A percentile compares a stretch with the other conserved stretches of the same genome.
phyloP scores from a whole-genome alignment of 345 rosid genomes.

The Populus tremula region DNA sequence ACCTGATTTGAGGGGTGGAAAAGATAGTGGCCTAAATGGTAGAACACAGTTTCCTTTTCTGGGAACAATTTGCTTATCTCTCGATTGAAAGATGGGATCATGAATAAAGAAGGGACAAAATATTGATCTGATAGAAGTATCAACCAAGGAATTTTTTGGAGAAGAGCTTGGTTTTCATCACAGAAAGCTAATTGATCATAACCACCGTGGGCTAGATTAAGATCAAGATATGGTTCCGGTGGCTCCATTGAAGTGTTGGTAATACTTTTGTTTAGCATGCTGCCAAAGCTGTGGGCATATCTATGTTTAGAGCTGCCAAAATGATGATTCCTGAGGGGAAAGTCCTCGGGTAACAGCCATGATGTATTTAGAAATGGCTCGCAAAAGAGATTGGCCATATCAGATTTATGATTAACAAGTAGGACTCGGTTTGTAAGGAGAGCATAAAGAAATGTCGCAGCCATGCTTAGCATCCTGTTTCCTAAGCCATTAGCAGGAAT shows the following conservation, averaged over 20 bases:
- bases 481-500: conserved; percentile 23
- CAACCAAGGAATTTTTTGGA: conserved; percentile 20
- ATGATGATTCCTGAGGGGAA: not conserved
- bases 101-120: conserved; percentile 22
- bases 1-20: conserved; percentile 26
- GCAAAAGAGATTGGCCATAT: conserved; percentile 26
- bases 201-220: not conserved
- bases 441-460: conserved; percentile 24
- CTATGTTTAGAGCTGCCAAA: not conserved
- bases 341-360: conserved; percentile 19
- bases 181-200: conserved; percentile 8
- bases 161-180: conserved; percentile 10
- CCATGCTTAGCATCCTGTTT: conserved; percentile 27
- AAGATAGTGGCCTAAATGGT: conserved; percentile 27
- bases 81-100: conserved; percentile 12
- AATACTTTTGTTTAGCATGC: conserved; percentile 1
- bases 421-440: conserved; percentile 22
- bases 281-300: conserved; percentile 8
- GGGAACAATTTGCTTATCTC: conserved; percentile 20
- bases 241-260: not conserved
- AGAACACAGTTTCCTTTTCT: conserved; percentile 25
- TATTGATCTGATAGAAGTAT: conserved; percentile 27
- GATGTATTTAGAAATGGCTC: conserved; percentile 25
- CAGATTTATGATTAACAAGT: conserved; percentile 9
- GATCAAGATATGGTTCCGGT: conserved; percentile 1